Percentiles rank a stretch among this genome's conserved stretches.
phyloP scores from a whole-genome alignment of 1,284 basidiomycete species.

The Abortiporus biennis region DNA sequence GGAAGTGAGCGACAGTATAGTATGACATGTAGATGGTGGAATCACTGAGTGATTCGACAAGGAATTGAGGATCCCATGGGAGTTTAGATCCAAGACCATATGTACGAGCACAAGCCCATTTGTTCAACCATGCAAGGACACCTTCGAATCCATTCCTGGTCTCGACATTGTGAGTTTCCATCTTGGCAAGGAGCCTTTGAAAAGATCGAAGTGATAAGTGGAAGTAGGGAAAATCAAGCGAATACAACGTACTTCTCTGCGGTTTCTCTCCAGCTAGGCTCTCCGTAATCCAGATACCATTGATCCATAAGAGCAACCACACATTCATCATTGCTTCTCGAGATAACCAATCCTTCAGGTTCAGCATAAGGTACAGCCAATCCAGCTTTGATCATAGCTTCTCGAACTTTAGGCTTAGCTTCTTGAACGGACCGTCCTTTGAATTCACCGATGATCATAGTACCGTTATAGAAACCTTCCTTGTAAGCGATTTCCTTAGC shows the following conservation, averaged over 20 bases:
- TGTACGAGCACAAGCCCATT: conserved; percentile 98
- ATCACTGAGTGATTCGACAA: conserved; percentile 96
- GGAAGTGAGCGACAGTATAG: conserved; percentile 89
- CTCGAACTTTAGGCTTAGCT: conserved; percentile 86
- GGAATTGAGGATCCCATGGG: conserved; percentile 95
- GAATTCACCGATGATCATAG: conserved; percentile 86
- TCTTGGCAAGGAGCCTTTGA: conserved; percentile 68
- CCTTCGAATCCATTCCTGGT: conserved; percentile 91
- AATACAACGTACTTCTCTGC: conserved; percentile 66
- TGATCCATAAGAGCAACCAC: conserved; percentile 98
- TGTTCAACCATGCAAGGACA: conserved; percentile 91
- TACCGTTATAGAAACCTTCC: conserved; percentile 95
- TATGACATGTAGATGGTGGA: conserved; percentile 99
- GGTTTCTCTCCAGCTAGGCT: conserved; percentile 80
- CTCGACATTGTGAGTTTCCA: conserved; percentile 89
- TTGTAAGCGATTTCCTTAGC: conserved; percentile 99
- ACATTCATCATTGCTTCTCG: conserved; percentile 91
- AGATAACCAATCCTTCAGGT: conserved; percentile 90
- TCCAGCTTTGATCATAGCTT: conserved; percentile 75
- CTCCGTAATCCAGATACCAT: conserved; percentile 99
- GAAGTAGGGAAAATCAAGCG: not conserved
- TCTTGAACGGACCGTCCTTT: conserved; percentile 86
- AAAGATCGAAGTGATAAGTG: conserved; percentile 9
- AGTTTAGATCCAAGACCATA: conserved; percentile 96
- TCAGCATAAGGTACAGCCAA: conserved; percentile 92